These are phyloP conservation scores for Ascodesmis nigricans DNA, from an alignment of 495 filamentous ascomycete genomes.

Conservation along the genomic window DNA sequence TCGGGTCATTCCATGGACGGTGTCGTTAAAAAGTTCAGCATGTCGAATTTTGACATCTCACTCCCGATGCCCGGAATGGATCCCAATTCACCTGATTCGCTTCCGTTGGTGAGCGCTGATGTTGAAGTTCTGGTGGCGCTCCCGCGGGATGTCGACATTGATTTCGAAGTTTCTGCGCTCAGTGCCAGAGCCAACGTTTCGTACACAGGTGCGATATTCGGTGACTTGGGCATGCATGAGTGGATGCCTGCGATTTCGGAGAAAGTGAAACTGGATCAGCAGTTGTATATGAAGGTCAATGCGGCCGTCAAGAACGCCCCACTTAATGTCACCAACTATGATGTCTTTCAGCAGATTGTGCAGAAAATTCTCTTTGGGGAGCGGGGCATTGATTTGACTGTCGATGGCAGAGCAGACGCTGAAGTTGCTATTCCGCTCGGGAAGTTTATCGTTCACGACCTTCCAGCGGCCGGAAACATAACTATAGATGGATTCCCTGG, in stretches of 20 bases:
- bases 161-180: conserved; percentile 49
- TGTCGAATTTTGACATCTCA: conserved; percentile 62
- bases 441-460: conserved; percentile 48
- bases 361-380: conserved; percentile 49
- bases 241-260: conserved; percentile 80
- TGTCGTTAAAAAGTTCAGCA: conserved; percentile 63
- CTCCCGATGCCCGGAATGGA: conserved; percentile 58
- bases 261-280: conserved; percentile 29
- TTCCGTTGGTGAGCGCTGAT: conserved; percentile 58
- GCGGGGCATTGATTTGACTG: conserved; percentile 36
- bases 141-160: conserved; percentile 69
- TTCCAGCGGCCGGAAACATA: conserved; percentile 69
- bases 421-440: conserved; percentile 60
- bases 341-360: conserved; percentile 52
- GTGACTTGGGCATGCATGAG: conserved; percentile 46
- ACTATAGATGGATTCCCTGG: conserved; percentile 50
- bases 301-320: conserved; percentile 58
- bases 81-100: conserved; percentile 47
- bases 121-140: conserved; percentile 54
- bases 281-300: conserved; percentile 30
- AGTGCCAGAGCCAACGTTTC: conserved; percentile 56
- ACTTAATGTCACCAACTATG: conserved; percentile 52
- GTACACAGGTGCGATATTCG: conserved; percentile 53
- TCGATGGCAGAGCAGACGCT: conserved; percentile 68
- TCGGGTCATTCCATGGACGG: conserved; percentile 59